These are phyloP conservation scores for Coemansia sp. DNA, from an alignment of 192 early-diverging fungal species.

Conservation along the genomic window DNA sequence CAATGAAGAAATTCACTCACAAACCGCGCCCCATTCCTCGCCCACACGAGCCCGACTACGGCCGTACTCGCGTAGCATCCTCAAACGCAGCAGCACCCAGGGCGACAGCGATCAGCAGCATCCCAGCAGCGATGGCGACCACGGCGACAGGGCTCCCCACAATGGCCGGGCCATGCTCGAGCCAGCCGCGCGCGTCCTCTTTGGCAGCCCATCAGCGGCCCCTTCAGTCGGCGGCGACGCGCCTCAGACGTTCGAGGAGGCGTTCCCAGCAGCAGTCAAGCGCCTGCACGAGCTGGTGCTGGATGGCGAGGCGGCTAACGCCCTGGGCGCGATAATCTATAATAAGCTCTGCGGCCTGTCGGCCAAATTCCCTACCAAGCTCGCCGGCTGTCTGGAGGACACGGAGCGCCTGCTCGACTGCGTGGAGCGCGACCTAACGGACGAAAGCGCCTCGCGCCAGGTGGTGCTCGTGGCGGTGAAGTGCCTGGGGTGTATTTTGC, in stretches of 20 bases:
- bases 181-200: constrained; percentile 3
- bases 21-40: constrained; percentile 43
- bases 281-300: constrained; percentile 1
- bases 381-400: background rate
- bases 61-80: constrained; percentile 34
- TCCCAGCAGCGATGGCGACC: constrained; percentile 13
- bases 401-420: constrained; percentile 13
- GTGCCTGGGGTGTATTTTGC: constrained; percentile 33
- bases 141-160: background rate
- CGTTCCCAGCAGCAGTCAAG: constrained; percentile 6
- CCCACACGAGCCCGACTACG: constrained; percentile 35
- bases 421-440: constrained; percentile 22
- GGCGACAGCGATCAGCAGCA: background rate
- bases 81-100: constrained; percentile 19
- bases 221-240: background rate
- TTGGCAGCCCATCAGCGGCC: background rate
- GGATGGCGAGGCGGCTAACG: background rate
- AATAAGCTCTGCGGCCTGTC: constrained; percentile 20
- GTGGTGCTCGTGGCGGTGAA: constrained; percentile 24
- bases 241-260: constrained; percentile 8
- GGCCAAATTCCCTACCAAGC: constrained; percentile 4
- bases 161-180: background rate
- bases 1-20: constrained; percentile 37
- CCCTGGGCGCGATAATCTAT: constrained; percentile 8
- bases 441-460: background rate